Evolutionary conservation across 192 early-diverging fungal genomes (phyloP), one percentile per base, ranked within the genome.

Genomic region (Oehlia diaphana): DNA sequence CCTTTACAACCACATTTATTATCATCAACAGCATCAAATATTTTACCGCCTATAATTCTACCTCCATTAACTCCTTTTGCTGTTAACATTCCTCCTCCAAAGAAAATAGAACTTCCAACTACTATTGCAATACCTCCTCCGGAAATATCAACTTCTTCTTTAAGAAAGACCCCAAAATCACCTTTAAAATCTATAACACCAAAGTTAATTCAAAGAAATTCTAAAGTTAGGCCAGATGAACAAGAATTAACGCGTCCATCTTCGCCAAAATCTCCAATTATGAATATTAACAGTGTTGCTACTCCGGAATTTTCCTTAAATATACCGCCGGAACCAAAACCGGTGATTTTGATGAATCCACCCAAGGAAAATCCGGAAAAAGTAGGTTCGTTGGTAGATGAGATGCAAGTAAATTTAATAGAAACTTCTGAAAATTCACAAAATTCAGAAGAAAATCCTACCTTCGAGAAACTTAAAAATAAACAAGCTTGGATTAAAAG

Each of bases 401-500:
- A 58, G 53, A 58, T 21, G 53, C 53, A 58, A 58, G 53, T 58
- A 58, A 16, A 58, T 53, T 53, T 53, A 12, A 12, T 26, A 33
- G 65, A 1, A 67, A 14, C 65, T 33, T 33, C 65, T 26, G 33
- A 26, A 23, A 28, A 35, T 67, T 33, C 26, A 33, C 68, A 70
- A 9, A 21, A 47, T 14, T 35, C 39, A n/a, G 37, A 21, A 26
- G 21, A 33, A 31, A 74, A 74, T 31, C 23, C 42, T 21, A 23
- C 23, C 14, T 16, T 50, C 19, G 65, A 78, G 9, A 69, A 69
- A 35, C 63, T 64, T 33, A 49, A 69, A 68, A 53, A 13, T n/a
- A 79, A 79, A 62, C 94, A 95, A 72, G 91, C 89, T 67, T 93
- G 94, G 92, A 86, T 96, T 63, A 94, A 91, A 65, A 82, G 88